phyloP scores from a whole-genome alignment of 768 basidiomycete genomes.

The Inosperma sp. region DNA sequence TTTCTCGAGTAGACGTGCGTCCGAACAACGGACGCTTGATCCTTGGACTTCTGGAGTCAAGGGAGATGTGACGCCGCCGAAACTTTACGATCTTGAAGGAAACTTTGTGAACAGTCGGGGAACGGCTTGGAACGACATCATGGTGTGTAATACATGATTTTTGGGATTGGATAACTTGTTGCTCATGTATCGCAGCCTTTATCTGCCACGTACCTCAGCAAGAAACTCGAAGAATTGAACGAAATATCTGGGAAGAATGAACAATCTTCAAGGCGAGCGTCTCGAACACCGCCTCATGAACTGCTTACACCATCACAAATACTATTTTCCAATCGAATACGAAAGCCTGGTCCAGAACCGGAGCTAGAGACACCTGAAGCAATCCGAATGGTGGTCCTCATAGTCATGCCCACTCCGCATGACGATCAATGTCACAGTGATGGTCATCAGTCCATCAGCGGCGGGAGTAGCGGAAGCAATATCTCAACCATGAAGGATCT shows the following conservation, averaged over 20 bases:
- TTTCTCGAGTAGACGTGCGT: constrained; percentile 23
- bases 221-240: neutral
- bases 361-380: no score
- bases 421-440: neutral
- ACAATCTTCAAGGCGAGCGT: no score
- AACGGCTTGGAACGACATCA: constrained; percentile 17
- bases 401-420: constrained; percentile 1
- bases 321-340: no score
- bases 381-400: neutral
- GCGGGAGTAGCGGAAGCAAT: neutral
- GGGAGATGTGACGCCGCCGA: constrained; percentile 11
- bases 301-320: no score
- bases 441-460: neutral
- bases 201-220: constrained; percentile 11
- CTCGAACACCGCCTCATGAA: no score
- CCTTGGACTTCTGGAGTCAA: constrained; percentile 14
- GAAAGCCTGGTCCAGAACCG: no score
- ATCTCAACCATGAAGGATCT: neutral
- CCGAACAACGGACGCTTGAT: constrained; percentile 18
- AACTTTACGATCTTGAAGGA: constrained; percentile 16
- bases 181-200: constrained; percentile 19
- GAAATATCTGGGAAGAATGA: neutral
- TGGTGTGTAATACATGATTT: constrained; percentile 15
- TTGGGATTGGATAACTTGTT: neutral
- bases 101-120: neutral